These are phyloP conservation scores for Capsicum pubescens DNA, from an alignment of 257 asterid genomes.

Conservation along the genomic window DNA sequence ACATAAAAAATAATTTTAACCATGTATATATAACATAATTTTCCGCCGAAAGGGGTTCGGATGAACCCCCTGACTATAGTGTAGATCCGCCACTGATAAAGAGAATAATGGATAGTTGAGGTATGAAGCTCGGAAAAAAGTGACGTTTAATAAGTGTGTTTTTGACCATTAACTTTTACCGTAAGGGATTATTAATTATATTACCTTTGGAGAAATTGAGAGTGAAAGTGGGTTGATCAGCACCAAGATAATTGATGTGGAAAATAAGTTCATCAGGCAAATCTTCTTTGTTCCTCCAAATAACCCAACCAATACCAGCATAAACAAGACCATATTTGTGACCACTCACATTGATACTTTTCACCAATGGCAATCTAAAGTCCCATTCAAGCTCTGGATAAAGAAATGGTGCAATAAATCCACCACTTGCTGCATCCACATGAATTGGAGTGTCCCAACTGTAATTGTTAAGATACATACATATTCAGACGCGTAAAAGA, in stretches of 20 bases:
- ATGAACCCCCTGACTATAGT: no score
- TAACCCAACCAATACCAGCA: conserved; percentile 92
- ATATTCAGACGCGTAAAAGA: not conserved
- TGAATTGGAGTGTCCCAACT: conserved; percentile 95
- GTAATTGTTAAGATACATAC: not conserved
- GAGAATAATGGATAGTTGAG: no score
- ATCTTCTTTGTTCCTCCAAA: conserved; percentile 84
- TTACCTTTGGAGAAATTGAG: conserved; percentile 94
- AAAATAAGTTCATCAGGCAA: conserved; percentile 88
- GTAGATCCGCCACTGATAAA: no score
- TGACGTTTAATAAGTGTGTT: no score
- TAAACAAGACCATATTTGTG: conserved; percentile 96
- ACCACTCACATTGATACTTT: conserved; percentile 91
- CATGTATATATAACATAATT: no score
- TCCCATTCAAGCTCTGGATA: conserved; percentile 95
- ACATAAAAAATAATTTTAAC: no score
- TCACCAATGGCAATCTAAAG: conserved; percentile 80
- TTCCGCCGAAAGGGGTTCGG: no score
- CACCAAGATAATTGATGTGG: conserved; percentile 91
- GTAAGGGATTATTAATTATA: not conserved
- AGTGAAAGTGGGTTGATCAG: conserved; percentile 97
- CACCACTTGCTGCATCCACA: conserved; percentile 97
- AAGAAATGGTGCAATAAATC: conserved; percentile 88
- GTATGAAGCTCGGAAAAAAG: no score
- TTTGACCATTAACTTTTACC: no score